Evolutionary conservation across 176 grass and related monocot species (phyloP).

Genomic region (Olyra latifolia): DNA sequence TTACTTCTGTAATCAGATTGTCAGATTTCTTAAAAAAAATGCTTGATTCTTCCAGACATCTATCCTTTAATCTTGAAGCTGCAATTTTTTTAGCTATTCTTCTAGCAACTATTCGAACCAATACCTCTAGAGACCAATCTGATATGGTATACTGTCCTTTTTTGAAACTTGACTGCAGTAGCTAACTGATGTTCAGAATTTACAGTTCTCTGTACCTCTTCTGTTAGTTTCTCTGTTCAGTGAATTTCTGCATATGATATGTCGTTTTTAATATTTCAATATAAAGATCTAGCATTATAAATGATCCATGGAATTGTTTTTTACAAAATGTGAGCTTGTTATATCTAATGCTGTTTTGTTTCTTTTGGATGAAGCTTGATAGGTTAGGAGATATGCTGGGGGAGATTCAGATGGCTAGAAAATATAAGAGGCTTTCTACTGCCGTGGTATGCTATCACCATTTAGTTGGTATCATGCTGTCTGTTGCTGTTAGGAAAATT

Average conservation of each 20-base stretch:
- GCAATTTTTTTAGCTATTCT: background rate
- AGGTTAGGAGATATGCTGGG: slow-evolving; percentile 53
- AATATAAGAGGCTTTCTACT: slow-evolving; percentile 63
- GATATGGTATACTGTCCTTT: slow-evolving; percentile 4
- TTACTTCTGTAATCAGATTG: background rate
- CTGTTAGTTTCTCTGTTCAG: slow-evolving; percentile 8
- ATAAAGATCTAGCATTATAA: slow-evolving; percentile 5
- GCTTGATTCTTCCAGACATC: background rate
- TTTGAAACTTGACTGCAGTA: slow-evolving; percentile 4
- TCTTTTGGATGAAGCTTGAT: slow-evolving; percentile 66
- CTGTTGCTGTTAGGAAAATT: slow-evolving; percentile 43
- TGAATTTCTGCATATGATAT: background rate
- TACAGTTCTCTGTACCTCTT: slow-evolving; percentile 13
- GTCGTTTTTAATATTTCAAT: slow-evolving; percentile 33
- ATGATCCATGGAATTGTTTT: slow-evolving; percentile 4
- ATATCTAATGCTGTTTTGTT: slow-evolving; percentile 39
- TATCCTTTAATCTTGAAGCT: background rate
- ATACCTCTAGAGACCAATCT: slow-evolving; percentile 6
- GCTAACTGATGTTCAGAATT: slow-evolving; percentile 24
- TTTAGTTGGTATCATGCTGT: slow-evolving; percentile 21
- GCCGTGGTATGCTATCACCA: slow-evolving; percentile 65
- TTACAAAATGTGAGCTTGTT: slow-evolving; percentile 1
- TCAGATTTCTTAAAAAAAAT: background rate
- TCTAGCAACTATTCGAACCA: background rate
- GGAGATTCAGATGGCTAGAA: slow-evolving; percentile 54